Conservation (phyloP, 495 filamentous ascomycete genomes). For the Neurospora sp. region DNA sequence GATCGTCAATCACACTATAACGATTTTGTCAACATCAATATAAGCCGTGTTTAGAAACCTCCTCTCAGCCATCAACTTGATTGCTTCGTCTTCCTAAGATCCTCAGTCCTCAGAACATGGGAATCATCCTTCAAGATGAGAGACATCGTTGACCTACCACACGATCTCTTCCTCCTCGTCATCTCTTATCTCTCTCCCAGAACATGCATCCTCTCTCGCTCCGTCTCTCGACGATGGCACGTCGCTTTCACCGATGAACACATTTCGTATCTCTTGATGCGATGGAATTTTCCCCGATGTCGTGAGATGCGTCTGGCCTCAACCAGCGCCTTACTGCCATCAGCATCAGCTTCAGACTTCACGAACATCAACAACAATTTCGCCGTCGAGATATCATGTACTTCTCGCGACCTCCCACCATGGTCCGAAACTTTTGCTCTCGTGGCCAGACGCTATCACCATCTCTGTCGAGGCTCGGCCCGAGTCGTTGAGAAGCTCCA, state of each 20-base stretch:
- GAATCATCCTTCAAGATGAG: conserved; percentile 14
- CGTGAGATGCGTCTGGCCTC: conserved; percentile 39
- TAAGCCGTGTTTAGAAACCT: not conserved
- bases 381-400: conserved; percentile 3
- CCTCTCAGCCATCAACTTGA: not conserved
- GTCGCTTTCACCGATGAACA: conserved; percentile 41
- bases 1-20: not conserved
- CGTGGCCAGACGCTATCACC: conserved; percentile 47
- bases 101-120: not conserved
- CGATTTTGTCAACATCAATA: not conserved
- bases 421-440: conserved; percentile 41
- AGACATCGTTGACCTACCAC: conserved; percentile 41
- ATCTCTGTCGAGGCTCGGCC: conserved; percentile 41
- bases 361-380: conserved; percentile 5
- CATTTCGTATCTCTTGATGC: conserved; percentile 37
- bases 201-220: conserved; percentile 45
- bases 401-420: not conserved
- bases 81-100: not conserved
- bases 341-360: not conserved
- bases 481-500: conserved; percentile 39
- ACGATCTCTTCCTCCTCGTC: conserved; percentile 45
- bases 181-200: conserved; percentile 39
- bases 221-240: conserved; percentile 46
- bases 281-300: conserved; percentile 43
- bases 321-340: conserved; percentile 1